Percentiles rank a stretch among this genome's conserved stretches.
These are phyloP conservation scores for Chlamydomonas incerta DNA, from an alignment of 139 green algal genomes.

Conservation along the genomic window DNA sequence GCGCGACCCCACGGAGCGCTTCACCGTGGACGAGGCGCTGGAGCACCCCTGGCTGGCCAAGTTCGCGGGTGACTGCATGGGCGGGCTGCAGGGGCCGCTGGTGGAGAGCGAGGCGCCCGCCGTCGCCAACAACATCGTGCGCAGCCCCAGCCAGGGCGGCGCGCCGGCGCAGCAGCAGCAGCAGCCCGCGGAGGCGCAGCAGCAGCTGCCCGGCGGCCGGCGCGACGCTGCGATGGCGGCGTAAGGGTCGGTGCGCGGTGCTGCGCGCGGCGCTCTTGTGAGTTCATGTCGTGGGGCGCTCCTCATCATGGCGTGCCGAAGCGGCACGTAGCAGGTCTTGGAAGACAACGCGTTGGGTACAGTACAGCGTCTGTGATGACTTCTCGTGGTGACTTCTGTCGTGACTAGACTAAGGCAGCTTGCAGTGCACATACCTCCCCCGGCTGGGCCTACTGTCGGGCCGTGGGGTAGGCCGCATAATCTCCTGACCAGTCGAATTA, in stretches of 20 bases:
- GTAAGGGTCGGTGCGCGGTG: not conserved
- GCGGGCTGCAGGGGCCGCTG: not conserved
- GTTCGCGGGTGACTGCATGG: not conserved
- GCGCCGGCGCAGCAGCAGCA: not conserved
- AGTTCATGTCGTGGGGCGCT: too few species aligned
- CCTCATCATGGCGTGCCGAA: too few species aligned
- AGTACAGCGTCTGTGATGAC: too few species aligned
- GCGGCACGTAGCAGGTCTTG: too few species aligned
- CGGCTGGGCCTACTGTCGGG: too few species aligned
- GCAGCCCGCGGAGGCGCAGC: not conserved
- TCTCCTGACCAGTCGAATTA: too few species aligned
- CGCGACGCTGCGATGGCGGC: constrained; percentile 11
- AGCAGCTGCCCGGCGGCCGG: not conserved
- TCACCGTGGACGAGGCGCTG: constrained; percentile 61
- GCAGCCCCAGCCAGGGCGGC: not conserved
- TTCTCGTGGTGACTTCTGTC: too few species aligned
- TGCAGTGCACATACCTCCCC: too few species aligned
- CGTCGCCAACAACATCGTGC: constrained; percentile 29
- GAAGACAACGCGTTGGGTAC: too few species aligned
- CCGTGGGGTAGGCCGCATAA: too few species aligned
- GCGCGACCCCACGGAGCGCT: constrained; percentile 44
- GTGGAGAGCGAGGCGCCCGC: not conserved
- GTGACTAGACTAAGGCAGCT: too few species aligned
- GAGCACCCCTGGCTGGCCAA: constrained; percentile 58
- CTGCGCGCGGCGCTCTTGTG: too few species aligned